Conservation (phyloP, 129 eudicot species). For the Rutidosis leptorrhynchoides region DNA sequence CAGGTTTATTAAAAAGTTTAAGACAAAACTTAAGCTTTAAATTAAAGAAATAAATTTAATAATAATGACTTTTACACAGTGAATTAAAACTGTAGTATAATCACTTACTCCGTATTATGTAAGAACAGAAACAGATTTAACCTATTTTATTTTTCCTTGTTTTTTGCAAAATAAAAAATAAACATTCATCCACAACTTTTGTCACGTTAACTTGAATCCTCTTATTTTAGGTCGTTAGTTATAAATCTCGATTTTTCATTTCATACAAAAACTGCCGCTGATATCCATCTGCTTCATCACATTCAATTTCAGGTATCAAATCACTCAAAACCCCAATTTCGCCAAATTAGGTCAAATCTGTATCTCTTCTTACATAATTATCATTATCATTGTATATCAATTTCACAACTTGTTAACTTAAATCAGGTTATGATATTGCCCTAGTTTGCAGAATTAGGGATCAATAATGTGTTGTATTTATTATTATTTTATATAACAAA, state of each 20-base stretch:
- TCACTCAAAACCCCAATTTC: conserved; percentile 7
- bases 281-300: neutral
- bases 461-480: conserved; percentile 21
- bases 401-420: conserved; percentile 23
- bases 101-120: too few relatives aligned
- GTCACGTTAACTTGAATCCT: neutral
- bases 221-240: neutral
- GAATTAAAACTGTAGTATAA: too few relatives aligned
- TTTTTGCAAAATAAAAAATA: too few relatives aligned
- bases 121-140: too few relatives aligned
- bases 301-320: neutral
- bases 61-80: too few relatives aligned
- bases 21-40: too few relatives aligned
- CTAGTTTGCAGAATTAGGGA: conserved; percentile 16
- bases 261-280: neutral
- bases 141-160: too few relatives aligned
- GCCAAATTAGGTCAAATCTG: neutral
- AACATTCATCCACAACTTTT: neutral
- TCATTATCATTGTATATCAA: neutral
- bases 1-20: too few relatives aligned
- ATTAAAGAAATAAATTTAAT: too few relatives aligned
- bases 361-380: neutral
- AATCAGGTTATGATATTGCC: conserved; percentile 14
- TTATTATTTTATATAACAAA: neutral
- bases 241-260: neutral